Base-by-base conservation (phyloP, 768 basidiomycete genomes). In the Psilocybe sp. region DNA sequence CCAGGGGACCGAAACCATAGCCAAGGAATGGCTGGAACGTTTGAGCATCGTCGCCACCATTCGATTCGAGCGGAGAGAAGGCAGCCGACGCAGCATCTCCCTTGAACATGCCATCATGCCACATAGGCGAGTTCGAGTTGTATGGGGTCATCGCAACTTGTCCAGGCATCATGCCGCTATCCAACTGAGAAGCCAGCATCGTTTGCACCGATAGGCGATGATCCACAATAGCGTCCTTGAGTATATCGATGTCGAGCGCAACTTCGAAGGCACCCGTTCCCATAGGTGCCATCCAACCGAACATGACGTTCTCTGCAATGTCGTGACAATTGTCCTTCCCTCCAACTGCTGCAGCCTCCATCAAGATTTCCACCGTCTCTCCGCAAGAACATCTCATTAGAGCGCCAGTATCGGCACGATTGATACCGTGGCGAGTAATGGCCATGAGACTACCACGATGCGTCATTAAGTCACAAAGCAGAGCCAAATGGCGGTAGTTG, bases 261-360 rank as follows among this genome's bases (percentile, higher is more conserved):
- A 99, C 90, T 43, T 98, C 96, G 62, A 96, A 98, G 7, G 92
- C 81, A 12, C 97, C 97, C 0, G 97, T 98, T 45, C 97, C 97
- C 94, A 99, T 98, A 0, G 95, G 95, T n/a, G 96, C 95, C 82
- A 98, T 89, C 71, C 98, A 96, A 14, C 97, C 97, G 60, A 99
- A 92, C 79, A 99, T 85, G 37, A 99, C 93, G 61, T 98, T 98
- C 76, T 98, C 96, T 14, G 97, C 97, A 31, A 99, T 85, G 39
- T 96, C 97, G 47, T 92, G 92, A 64, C 97, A 99, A 59, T 98
- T 95, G 56, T 99, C 97, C 68, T 93, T 92, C 74, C 98, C 96
- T 47, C 97, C 97, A 18, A 95, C 89, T 1, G 96, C 94, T 1
- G 97, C 97, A 0, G 97, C 97, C 65, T 99, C 97, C 88, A 98